Percentiles rank a stretch among this genome's conserved stretches.
Evolutionary conservation across 768 basidiomycete species (phyloP).

Genomic region (Kwoniella bestiolae): DNA sequence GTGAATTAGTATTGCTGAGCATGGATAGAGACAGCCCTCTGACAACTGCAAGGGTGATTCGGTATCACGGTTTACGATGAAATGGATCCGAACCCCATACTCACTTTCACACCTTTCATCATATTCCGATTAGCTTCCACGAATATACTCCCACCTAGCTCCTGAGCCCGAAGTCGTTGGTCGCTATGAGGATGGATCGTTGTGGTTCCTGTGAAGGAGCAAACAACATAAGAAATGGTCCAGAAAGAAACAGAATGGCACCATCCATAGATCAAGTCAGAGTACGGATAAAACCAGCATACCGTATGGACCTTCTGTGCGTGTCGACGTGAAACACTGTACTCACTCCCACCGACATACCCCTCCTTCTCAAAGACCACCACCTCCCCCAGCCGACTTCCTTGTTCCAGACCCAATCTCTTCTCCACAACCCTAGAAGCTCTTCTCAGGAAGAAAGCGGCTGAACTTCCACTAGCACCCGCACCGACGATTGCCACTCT

Average conservation of each 20-base stretch:
- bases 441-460: constrained; percentile 70
- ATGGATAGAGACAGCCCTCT: no score
- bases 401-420: constrained; percentile 29
- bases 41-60: no score
- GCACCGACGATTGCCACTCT: constrained; percentile 87
- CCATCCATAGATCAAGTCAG: no score
- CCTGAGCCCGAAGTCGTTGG: constrained; percentile 66
- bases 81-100: background rate
- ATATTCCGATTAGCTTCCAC: constrained; percentile 71
- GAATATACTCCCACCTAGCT: constrained; percentile 88
- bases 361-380: constrained; percentile 79
- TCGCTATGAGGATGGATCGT: constrained; percentile 73
- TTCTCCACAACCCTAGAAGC: constrained; percentile 76
- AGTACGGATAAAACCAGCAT: no score
- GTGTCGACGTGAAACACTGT: no score
- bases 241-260: no score
- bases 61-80: no score
- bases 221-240: no score
- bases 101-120: constrained; percentile 72
- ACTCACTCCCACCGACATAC: constrained; percentile 80
- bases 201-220: constrained; percentile 84
- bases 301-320: no score
- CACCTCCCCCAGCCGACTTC: constrained; percentile 69
- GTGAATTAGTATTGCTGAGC: no score
- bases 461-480: constrained; percentile 82